phyloP scores from a whole-genome alignment of 306 rosid species.

The Trifolium pratense region DNA sequence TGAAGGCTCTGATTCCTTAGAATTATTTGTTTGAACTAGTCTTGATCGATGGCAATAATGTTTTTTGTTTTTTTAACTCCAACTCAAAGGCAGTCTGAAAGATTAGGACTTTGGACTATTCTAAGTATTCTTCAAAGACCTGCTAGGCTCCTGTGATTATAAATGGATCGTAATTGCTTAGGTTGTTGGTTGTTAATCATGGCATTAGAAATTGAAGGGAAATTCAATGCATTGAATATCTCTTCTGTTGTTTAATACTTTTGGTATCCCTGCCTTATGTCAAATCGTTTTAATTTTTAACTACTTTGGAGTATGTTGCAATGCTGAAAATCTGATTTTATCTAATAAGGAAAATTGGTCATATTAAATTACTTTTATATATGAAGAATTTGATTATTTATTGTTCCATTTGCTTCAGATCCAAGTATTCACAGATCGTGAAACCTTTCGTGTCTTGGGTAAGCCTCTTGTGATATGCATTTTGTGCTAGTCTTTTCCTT shows the following conservation, averaged over 20 bases:
- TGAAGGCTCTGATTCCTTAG: too few species aligned
- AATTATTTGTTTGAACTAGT: too few species aligned
- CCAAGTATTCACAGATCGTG: slow-evolving; percentile 69
- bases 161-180: slow-evolving; percentile 13
- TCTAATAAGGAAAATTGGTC: slow-evolving; percentile 13
- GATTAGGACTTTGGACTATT: slow-evolving; percentile 29
- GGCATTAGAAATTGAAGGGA: slow-evolving; percentile 14
- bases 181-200: slow-evolving; percentile 31
- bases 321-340: slow-evolving; percentile 10
- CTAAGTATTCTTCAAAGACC: background rate
- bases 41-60: too few species aligned
- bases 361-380: slow-evolving; percentile 12
- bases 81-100: slow-evolving; percentile 18
- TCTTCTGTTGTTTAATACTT: slow-evolving; percentile 33
- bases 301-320: slow-evolving; percentile 28
- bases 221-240: slow-evolving; percentile 14
- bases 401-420: slow-evolving; percentile 58
- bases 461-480: slow-evolving; percentile 41
- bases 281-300: slow-evolving; percentile 14
- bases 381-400: slow-evolving; percentile 26
- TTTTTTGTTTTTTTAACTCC: too few species aligned
- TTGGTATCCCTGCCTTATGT: background rate
- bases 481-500: slow-evolving; percentile 7
- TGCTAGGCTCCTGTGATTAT: background rate
- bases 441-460: slow-evolving; percentile 83